Evolutionary conservation across 257 asterid species (phyloP), one percentile per base, ranked within the genome.

Genomic region (Nicotiana obtusifolia): DNA sequence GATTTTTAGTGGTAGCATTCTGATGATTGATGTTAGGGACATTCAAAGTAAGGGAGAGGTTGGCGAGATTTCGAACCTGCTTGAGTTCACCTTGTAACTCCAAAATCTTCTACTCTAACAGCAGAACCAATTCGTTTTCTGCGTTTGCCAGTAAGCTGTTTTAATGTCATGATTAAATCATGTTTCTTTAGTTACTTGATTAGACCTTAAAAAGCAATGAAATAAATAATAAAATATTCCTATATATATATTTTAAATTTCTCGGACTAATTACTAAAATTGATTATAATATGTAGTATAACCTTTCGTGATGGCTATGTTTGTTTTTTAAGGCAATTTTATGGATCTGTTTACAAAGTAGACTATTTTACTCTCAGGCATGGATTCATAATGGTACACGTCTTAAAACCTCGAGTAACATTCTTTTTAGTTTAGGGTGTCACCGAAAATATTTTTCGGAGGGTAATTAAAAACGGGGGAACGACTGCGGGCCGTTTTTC

Each of bases 331-430:
- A 89, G 97, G 61, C 94, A 91, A 79, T 90, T 93, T 85, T 90
- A 77, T 68, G 90, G 89, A 66, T 93, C 97, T 24, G 97, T 93
- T 57, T 87, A 87, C 82, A 89, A 77, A 83, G 91, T 91, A 13
- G 97, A 93, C 83, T 93, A 92, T 84, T 80, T 90, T 24, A 90
- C 93, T 83, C 95, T 92, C 83, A 87, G 97, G 35, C 97, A 87
- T 86, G 97, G 97, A 53, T 91, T 92, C 91, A 88, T 93, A 81
- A 57, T 76, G 94, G 97, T 93, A 89, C 8, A 31, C 80, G 44
- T 47, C 60, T 52, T 52, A 52, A 52, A 2, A 1, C 57, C 28
- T 26, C 28, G 28, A 2, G 28, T 26, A 26, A 1, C 28, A 26
- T 2, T 26, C 28, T 26, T 26, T 26, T 26, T 26, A 1, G 2